Percentiles rank a stretch among this genome's conserved stretches.
Conservation (phyloP, 768 basidiomycete genomes). For the Russula virescens region DNA sequence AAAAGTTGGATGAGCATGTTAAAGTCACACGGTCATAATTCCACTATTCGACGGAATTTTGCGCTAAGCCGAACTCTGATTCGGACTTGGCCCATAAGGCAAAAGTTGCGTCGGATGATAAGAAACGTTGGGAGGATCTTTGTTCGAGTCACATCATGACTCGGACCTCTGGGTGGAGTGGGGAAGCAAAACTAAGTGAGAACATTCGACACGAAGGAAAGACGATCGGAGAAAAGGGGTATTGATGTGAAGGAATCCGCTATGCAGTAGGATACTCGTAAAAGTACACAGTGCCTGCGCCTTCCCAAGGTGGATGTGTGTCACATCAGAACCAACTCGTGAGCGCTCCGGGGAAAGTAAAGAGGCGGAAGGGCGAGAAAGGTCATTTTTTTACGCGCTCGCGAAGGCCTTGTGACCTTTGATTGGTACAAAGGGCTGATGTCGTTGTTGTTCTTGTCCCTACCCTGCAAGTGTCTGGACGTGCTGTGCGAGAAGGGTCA, state of each 20-base stretch:
- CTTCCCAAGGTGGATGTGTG: conserved; percentile 32
- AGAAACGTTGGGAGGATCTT: background rate
- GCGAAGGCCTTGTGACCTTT: too few species aligned
- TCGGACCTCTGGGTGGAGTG: background rate
- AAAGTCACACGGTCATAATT: background rate
- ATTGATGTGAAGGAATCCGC: background rate
- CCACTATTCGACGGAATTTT: background rate
- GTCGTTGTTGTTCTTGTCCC: too few species aligned
- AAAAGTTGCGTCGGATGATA: background rate
- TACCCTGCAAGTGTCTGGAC: too few species aligned
- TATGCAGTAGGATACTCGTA: conserved; percentile 67
- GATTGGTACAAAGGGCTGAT: too few species aligned
- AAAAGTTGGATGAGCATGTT: background rate
- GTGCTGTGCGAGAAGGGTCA: too few species aligned
- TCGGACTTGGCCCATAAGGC: background rate
- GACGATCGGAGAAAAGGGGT: background rate
- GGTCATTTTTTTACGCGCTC: too few species aligned
- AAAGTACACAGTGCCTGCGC: conserved; percentile 72
- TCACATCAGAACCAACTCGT: background rate
- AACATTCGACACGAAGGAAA: background rate
- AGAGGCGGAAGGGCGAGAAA: background rate
- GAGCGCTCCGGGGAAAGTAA: background rate
- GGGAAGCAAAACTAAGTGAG: background rate
- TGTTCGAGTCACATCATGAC: too few species aligned
- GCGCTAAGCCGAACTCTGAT: background rate